These are phyloP conservation scores for Capronia americana DNA, from an alignment of 2,329 filamentous ascomycete species.

Conservation along the genomic window DNA sequence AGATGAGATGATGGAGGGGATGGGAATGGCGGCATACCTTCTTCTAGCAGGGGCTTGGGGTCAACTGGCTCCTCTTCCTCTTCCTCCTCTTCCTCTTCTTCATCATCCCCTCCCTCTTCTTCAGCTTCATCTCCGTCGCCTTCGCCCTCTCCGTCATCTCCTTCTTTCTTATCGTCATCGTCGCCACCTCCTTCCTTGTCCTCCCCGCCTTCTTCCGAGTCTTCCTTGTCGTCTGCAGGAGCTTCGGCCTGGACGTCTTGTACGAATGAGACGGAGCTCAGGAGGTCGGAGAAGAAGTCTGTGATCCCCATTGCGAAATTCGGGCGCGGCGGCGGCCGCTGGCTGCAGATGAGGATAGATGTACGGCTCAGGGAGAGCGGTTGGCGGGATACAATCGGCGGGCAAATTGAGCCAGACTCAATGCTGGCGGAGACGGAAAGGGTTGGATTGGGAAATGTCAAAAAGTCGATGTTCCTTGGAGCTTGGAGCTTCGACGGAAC, in stretches of 20 bases:
- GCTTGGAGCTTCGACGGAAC: conserved; percentile 15
- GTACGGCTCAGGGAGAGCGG: background rate
- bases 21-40: conserved; percentile 70
- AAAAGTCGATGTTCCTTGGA: conserved; percentile 4
- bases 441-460: conserved; percentile 1
- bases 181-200: conserved; percentile 47
- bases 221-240: conserved; percentile 57
- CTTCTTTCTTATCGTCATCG: conserved; percentile 56
- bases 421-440: background rate
- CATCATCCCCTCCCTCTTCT: conserved; percentile 72
- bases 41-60: conserved; percentile 84
- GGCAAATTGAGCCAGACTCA: background rate
- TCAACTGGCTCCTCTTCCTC: conserved; percentile 83
- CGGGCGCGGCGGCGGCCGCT: background rate
- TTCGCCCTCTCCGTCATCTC: conserved; percentile 71
- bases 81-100: conserved; percentile 78
- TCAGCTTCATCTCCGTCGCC: conserved; percentile 78
- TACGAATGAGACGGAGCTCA: conserved; percentile 65
- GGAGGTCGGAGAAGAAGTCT: conserved; percentile 69
- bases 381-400: background rate
- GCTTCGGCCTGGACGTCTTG: conserved; percentile 67
- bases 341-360: background rate
- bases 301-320: conserved; percentile 64
- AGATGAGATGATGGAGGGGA: background rate
- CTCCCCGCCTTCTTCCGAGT: conserved; percentile 47